A percentile compares a stretch with the other conserved stretches of the same genome.
Evolutionary conservation across 2,329 filamentous ascomycete species (phyloP).

Genomic region (Seiridium unicorne): DNA sequence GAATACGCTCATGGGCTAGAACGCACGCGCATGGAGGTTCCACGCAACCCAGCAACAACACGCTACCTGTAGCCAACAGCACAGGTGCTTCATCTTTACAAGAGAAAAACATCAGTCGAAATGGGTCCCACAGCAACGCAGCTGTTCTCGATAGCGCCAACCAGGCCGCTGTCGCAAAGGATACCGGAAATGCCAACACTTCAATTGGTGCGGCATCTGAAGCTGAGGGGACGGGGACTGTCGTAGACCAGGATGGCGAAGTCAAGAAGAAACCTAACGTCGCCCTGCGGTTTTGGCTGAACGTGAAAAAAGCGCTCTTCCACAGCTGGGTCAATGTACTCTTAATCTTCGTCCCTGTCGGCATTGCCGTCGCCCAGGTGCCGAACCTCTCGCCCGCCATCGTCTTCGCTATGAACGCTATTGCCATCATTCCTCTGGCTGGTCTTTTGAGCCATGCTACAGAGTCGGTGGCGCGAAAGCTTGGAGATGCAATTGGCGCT

Average conservation of each 20-base stretch:
- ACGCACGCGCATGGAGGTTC: constrained; percentile 54
- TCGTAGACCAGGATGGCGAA: constrained; percentile 41
- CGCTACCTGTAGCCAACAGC: constrained; percentile 38
- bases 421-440: constrained; percentile 74
- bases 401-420: constrained; percentile 71
- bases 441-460: constrained; percentile 72
- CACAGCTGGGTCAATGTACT: constrained; percentile 79
- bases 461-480: constrained; percentile 69
- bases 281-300: constrained; percentile 39
- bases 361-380: constrained; percentile 63
- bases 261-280: constrained; percentile 28
- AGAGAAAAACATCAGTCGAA: constrained; percentile 17
- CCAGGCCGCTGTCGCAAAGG: constrained; percentile 17
- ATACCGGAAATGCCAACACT: constrained; percentile 31
- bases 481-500: constrained; percentile 72
- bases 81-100: constrained; percentile 16
- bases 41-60: constrained; percentile 36
- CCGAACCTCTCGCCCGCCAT: constrained; percentile 55
- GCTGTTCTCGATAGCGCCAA: constrained; percentile 21
- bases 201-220: constrained; percentile 39
- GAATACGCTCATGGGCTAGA: constrained; percentile 54
- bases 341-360: constrained; percentile 75
- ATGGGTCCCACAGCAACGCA: constrained; percentile 17
- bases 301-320: constrained; percentile 60
- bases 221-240: constrained; percentile 54